These are phyloP conservation scores for Botrytis fabae DNA, from an alignment of 2,329 filamentous ascomycete genomes.

Conservation along the genomic window DNA sequence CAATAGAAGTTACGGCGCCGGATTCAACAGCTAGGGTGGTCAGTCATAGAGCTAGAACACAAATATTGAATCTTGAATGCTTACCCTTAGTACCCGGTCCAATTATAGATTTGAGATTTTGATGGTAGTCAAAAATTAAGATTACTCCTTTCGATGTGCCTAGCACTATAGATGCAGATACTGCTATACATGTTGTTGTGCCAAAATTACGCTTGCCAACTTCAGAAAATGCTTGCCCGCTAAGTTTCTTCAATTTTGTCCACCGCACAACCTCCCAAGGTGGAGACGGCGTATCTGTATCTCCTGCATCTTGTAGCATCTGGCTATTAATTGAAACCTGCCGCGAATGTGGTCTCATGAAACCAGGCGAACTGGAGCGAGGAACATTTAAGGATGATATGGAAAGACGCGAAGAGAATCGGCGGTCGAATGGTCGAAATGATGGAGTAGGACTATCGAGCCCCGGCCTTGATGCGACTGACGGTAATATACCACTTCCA, in stretches of 20 bases:
- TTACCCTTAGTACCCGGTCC: conserved; percentile 87
- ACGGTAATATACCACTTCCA: conserved; percentile 72
- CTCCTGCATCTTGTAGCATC: conserved; percentile 59
- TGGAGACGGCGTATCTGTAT: conserved; percentile 69
- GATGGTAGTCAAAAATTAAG: conserved; percentile 95
- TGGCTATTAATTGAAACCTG: conserved; percentile 78
- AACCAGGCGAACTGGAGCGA: conserved; percentile 68
- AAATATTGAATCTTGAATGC: conserved; percentile 29
- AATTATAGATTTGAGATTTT: conserved; percentile 90
- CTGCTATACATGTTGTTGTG: conserved; percentile 81
- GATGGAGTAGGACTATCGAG: conserved; percentile 73
- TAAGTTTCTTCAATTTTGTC: conserved; percentile 90
- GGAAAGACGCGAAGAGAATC: conserved; percentile 83
- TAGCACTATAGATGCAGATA: conserved; percentile 84
- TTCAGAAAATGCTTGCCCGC: conserved; percentile 88
- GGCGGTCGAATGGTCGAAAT: conserved; percentile 88
- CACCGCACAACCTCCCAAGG: conserved; percentile 98
- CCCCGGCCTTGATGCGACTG: conserved; percentile 65
- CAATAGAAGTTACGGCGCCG: conserved; percentile 81
- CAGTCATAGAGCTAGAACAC: not conserved
- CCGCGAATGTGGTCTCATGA: conserved; percentile 74
- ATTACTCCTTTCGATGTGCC: conserved; percentile 95
- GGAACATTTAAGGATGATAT: conserved; percentile 60
- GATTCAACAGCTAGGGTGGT: conserved; percentile 77
- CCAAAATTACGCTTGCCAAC: conserved; percentile 91